Evolutionary conservation across 2,329 filamentous ascomycete genomes (phyloP).

Genomic region (Cytospora chrysosperma): DNA sequence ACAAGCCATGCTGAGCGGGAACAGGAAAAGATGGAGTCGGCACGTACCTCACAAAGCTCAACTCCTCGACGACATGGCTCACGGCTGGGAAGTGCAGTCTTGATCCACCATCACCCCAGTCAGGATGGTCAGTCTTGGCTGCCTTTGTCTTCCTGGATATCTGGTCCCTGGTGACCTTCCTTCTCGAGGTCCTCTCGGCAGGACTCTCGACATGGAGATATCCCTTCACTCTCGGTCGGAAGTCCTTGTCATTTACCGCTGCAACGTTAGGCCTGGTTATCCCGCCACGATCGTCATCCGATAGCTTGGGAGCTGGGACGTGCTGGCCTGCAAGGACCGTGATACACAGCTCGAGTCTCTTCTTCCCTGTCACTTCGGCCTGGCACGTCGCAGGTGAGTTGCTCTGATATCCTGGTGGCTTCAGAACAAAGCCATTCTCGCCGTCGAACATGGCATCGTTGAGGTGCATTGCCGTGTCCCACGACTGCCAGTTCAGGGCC

Average conservation of each 20-base stretch:
- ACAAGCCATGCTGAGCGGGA: background rate
- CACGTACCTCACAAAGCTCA: constrained; percentile 68
- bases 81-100: constrained; percentile 59
- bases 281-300: constrained; percentile 31
- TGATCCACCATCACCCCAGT: constrained; percentile 53
- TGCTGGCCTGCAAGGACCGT: constrained; percentile 75
- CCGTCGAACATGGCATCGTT: constrained; percentile 97
- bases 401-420: constrained; percentile 71
- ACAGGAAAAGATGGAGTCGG: background rate
- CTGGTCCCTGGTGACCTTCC: constrained; percentile 31
- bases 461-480: constrained; percentile 91
- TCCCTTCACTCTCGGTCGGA: constrained; percentile 74
- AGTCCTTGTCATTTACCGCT: constrained; percentile 50
- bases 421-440: constrained; percentile 79
- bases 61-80: constrained; percentile 61
- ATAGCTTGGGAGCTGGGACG: constrained; percentile 55
- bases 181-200: constrained; percentile 35
- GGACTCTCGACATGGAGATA: constrained; percentile 75
- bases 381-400: constrained; percentile 38
- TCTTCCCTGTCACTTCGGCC: constrained; percentile 46
- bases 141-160: constrained; percentile 47
- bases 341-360: constrained; percentile 65
- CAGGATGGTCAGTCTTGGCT: constrained; percentile 58
- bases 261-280: constrained; percentile 32
- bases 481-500: constrained; percentile 97